Conservation (phyloP, 2,329 filamentous ascomycete species). For the Hymenoscyphus fraxineus region DNA sequence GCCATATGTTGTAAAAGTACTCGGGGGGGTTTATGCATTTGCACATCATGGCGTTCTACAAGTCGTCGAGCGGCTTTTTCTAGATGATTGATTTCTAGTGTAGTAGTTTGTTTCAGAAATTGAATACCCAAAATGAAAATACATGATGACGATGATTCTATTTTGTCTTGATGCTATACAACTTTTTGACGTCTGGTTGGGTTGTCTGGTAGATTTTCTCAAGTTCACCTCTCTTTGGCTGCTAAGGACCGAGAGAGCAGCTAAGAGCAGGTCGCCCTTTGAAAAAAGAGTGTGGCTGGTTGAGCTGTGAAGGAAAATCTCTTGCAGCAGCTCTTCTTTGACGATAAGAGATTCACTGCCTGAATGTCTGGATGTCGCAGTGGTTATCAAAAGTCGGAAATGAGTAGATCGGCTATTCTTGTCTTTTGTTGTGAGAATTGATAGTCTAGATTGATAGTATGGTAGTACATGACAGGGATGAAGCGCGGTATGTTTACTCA, state of each 20-base stretch:
- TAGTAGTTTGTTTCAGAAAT: slow-evolving; percentile 14
- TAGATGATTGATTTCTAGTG: slow-evolving; percentile 12
- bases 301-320: too few species aligned
- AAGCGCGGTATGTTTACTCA: background rate
- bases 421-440: background rate
- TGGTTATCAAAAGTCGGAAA: background rate
- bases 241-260: too few species aligned
- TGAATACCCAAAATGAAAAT: slow-evolving; percentile 17
- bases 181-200: background rate
- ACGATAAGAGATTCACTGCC: background rate
- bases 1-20: slow-evolving; percentile 15
- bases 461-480: background rate
- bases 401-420: background rate
- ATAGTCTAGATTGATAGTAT: background rate
- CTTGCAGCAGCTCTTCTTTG: background rate
- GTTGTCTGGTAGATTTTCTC: too few species aligned
- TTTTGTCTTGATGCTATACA: background rate
- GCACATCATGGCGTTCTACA: slow-evolving; percentile 18
- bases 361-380: background rate
- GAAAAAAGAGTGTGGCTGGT: too few species aligned
- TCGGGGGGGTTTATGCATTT: slow-evolving; percentile 14
- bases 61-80: slow-evolving; percentile 8
- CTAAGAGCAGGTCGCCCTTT: too few species aligned
- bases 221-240: too few species aligned
- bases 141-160: background rate